These are phyloP conservation scores for Podila clonocystis DNA, from an alignment of 192 early-diverging fungal genomes.

Conservation along the genomic window DNA sequence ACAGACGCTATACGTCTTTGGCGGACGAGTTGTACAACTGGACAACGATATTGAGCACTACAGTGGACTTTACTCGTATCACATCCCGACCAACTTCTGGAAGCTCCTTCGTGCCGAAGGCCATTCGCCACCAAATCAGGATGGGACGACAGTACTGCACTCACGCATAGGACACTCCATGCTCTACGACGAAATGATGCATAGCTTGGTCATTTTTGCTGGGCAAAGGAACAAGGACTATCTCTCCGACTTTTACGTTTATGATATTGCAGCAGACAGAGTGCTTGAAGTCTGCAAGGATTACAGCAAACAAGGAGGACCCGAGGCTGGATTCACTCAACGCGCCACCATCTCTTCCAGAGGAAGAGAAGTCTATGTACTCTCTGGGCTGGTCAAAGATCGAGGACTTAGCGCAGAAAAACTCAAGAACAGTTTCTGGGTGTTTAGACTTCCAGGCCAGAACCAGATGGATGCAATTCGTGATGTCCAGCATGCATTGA, in stretches of 20 bases:
- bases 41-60: conserved; percentile 78
- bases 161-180: conserved; percentile 92
- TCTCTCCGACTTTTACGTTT: conserved; percentile 85
- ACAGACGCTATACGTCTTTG: conserved; percentile 89
- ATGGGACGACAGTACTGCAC: conserved; percentile 65
- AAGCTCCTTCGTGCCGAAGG: conserved; percentile 75
- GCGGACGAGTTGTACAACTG: conserved; percentile 77
- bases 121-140: conserved; percentile 55
- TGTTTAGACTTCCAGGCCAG: conserved; percentile 66
- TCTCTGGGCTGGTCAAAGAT: conserved; percentile 77
- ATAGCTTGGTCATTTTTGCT: conserved; percentile 88
- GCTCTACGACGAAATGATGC: conserved; percentile 78
- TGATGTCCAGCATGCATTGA: conserved; percentile 27
- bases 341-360: conserved; percentile 83
- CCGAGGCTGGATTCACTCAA: conserved; percentile 85
- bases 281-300: conserved; percentile 84
- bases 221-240: conserved; percentile 87
- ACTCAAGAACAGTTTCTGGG: conserved; percentile 83
- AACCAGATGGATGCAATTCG: conserved; percentile 46
- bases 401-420: conserved; percentile 60
- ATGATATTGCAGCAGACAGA: conserved; percentile 81
- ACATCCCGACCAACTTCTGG: conserved; percentile 78
- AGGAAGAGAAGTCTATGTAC: conserved; percentile 86
- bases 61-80: conserved; percentile 90
- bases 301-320: conserved; percentile 77